Percentiles rank a stretch among this genome's conserved stretches.
These are phyloP conservation scores for Marchantia polymorpha DNA, from an alignment of 225 moss, liverwort and hornwort genomes.

Conservation along the genomic window DNA sequence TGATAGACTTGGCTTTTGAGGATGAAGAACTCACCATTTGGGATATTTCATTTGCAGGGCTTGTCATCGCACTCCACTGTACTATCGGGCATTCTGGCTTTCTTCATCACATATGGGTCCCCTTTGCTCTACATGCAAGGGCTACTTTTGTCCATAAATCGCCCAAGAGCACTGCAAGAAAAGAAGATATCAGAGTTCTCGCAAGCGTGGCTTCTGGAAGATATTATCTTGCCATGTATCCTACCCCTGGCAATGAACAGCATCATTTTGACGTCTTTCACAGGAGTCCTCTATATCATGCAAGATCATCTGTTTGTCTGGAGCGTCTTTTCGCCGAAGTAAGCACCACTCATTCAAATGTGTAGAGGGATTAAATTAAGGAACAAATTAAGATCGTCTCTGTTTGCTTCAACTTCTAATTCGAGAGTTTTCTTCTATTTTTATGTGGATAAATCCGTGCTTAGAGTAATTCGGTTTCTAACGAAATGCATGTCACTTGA, in stretches of 20 bases:
- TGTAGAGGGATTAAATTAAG: background rate
- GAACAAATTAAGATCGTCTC: background rate
- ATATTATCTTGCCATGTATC: conserved; percentile 58
- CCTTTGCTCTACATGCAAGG: conserved; percentile 72
- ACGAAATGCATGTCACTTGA: conserved; percentile 12
- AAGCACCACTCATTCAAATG: conserved; percentile 4
- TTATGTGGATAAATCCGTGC: too few species aligned
- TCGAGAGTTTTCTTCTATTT: too few species aligned
- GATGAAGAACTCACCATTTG: background rate
- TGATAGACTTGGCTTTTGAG: background rate
- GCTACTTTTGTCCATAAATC: conserved; percentile 43
- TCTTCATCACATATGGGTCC: conserved; percentile 76
- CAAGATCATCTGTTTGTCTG: conserved; percentile 82
- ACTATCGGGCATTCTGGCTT: conserved; percentile 70
- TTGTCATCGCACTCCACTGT: conserved; percentile 79
- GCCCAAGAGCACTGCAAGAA: conserved; percentile 15
- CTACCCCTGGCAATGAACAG: conserved; percentile 75
- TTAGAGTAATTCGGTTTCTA: background rate
- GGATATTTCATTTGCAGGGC: conserved; percentile 40
- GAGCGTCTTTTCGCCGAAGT: conserved; percentile 96
- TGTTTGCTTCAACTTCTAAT: too few species aligned
- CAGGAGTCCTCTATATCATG: conserved; percentile 63
- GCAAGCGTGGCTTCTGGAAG: conserved; percentile 57
- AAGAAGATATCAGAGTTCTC: conserved; percentile 23
- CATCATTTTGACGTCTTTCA: conserved; percentile 61